Evolutionary conservation across 352 stramenopile genomes (phyloP), one percentile per base, ranked within the genome.

Genomic region (Globisporangium cederbergense): DNA sequence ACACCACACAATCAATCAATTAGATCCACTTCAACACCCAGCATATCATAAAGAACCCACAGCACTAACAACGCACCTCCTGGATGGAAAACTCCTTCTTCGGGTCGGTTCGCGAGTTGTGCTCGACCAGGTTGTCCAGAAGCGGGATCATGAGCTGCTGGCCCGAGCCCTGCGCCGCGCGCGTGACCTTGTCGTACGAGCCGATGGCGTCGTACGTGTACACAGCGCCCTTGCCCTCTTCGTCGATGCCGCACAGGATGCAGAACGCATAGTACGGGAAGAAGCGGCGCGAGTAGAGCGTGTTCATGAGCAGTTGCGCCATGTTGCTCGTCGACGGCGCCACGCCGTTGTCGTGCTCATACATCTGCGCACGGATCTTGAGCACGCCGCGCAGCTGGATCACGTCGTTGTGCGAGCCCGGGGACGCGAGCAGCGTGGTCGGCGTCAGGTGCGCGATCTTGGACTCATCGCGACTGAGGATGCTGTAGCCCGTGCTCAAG

Each of bases 201-300:
- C 97, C 97, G 70, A 99, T 96, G 58, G 97, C 97, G 83, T 99
- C 97, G 85, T 99, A 99, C 61, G 93, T 98, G 81, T 98, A 99
- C 38, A 99, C 91, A 16, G 81, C 93, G 18, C 97, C 97, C 67
- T 98, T 98, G 45, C 97, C 96, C 53, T 99, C 81, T 54, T 93
- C 87, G 76, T 99, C 97, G 45, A 99, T 89, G 22, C 98, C 97
- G 30, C 88, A 95, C 18, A 99, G 78, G 61, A 99, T 95, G 73
- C 98, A 99, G 76, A 99, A 99, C 36, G 96, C 90, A 75, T 99
- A 99, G 81, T 99, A 99, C 32, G 98, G 98, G 81, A 99, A 99
- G 77, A 99, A 99, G 42, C 98, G 89, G 22, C 90, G 85, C 78
- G 95, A 97, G 81, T 99, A 99, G 18, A 99, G 83, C 58, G 97